A percentile compares a stretch with the other conserved stretches of the same genome.
phyloP scores from a whole-genome alignment of 257 asterid genomes.

The Agastache rugosa region DNA sequence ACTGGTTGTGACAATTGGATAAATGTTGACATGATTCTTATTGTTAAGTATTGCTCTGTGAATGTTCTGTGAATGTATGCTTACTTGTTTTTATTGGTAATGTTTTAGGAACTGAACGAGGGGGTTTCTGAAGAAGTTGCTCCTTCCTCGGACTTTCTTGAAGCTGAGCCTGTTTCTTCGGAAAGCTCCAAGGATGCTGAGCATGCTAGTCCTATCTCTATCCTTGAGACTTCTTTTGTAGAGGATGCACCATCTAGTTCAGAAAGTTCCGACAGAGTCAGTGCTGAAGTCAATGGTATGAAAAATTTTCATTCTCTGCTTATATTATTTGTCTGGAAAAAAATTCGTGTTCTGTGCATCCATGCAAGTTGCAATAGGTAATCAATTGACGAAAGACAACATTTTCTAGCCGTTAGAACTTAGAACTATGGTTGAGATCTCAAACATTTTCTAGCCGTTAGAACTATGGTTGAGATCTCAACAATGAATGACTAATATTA shows the following conservation, averaged over 20 bases:
- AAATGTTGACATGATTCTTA: neutral
- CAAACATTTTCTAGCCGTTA: neutral
- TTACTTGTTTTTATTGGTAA: slow-evolving; percentile 8
- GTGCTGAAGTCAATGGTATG: slow-evolving; percentile 73
- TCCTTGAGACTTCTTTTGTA: slow-evolving; percentile 53
- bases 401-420: neutral
- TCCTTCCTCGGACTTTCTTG: slow-evolving; percentile 28
- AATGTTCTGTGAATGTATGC: slow-evolving; percentile 6
- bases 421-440: neutral
- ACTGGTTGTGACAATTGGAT: neutral
- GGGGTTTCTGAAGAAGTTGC: slow-evolving; percentile 38
- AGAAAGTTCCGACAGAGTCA: slow-evolving; percentile 62
- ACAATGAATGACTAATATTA: neutral
- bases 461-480: neutral
- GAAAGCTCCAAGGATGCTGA: slow-evolving; percentile 63
- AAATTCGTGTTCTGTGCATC: neutral
- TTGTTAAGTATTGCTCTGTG: slow-evolving; percentile 21
- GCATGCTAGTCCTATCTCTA: slow-evolving; percentile 70
- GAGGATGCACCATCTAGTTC: slow-evolving; percentile 57
- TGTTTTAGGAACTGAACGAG: slow-evolving; percentile 47
- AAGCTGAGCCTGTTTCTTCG: slow-evolving; percentile 45
- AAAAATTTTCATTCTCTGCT: neutral
- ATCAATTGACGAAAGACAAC: neutral
- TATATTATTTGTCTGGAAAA: neutral
- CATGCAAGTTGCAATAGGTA: slow-evolving; percentile 8